phyloP scores from a whole-genome alignment of 164 flowering plant genomes.

The Nymphaea thermarum region DNA sequence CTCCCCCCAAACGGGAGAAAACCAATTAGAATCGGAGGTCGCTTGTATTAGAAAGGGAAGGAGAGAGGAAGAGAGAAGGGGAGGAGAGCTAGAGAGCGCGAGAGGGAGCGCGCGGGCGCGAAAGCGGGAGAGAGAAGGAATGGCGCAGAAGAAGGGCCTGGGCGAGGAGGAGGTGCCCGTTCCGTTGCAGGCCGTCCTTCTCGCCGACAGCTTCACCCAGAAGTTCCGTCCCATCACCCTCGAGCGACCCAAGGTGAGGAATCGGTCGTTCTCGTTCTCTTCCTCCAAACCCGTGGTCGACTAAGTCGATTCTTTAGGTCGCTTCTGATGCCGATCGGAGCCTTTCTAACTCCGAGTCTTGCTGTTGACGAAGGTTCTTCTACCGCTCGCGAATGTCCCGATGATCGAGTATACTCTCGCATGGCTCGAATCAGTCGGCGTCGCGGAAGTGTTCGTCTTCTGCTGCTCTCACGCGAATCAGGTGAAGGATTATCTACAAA shows the following conservation, averaged over 20 bases:
- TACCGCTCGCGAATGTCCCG: slow-evolving; percentile 80
- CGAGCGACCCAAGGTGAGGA: slow-evolving; percentile 82
- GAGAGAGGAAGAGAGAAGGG: too few species aligned
- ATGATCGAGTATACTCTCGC: slow-evolving; percentile 90
- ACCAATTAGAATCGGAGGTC: too few species aligned
- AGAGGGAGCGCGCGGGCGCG: background rate
- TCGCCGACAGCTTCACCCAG: slow-evolving; percentile 91
- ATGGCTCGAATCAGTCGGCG: slow-evolving; percentile 96
- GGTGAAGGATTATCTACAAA: slow-evolving; percentile 66
- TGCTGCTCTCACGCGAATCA: slow-evolving; percentile 93
- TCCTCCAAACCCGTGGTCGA: background rate
- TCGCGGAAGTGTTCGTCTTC: slow-evolving; percentile 86
- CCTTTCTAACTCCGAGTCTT: background rate
- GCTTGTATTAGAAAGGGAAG: background rate
- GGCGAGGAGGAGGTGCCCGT: slow-evolving; percentile 34
- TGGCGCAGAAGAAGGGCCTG: slow-evolving; percentile 28
- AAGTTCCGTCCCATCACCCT: slow-evolving; percentile 87
- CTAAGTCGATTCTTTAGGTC: background rate
- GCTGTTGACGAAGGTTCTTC: slow-evolving; percentile 43
- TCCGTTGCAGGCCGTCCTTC: slow-evolving; percentile 74
- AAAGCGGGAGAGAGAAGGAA: slow-evolving; percentile 2
- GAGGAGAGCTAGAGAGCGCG: background rate
- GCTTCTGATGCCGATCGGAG: background rate
- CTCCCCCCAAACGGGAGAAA: too few species aligned
- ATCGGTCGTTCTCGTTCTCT: background rate